These are phyloP conservation scores for Rickenella mellea DNA, from an alignment of 768 basidiomycete species.

Conservation along the genomic window DNA sequence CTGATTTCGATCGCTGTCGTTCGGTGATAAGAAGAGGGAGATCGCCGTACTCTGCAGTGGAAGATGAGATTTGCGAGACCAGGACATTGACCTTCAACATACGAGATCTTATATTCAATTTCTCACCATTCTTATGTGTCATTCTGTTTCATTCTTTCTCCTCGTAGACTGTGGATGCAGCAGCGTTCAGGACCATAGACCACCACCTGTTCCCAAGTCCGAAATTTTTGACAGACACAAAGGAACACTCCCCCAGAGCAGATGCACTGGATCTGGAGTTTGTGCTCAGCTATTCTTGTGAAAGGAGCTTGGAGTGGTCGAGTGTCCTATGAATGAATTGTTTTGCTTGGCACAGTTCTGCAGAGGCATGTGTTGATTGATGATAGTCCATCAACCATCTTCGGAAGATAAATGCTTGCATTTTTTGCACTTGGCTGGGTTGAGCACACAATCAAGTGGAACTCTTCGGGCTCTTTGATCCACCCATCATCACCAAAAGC, in stretches of 20 bases:
- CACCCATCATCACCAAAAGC: slow-evolving; percentile 32
- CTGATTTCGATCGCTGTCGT: slow-evolving; percentile 18
- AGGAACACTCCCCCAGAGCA: slow-evolving; percentile 22
- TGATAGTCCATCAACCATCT: background rate
- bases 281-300: slow-evolving; percentile 18
- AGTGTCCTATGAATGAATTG: slow-evolving; percentile 9
- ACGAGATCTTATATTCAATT: slow-evolving; percentile 3
- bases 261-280: slow-evolving; percentile 27
- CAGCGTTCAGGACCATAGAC: slow-evolving; percentile 44
- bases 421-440: slow-evolving; percentile 28
- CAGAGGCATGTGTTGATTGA: slow-evolving; percentile 17
- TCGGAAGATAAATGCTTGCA: slow-evolving; percentile 2
- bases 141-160: too few species aligned
- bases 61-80: slow-evolving; percentile 25
- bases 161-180: slow-evolving; percentile 31
- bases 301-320: slow-evolving; percentile 7
- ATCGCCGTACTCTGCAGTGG: slow-evolving; percentile 32
- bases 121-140: background rate
- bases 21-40: slow-evolving; percentile 5
- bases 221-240: slow-evolving; percentile 3
- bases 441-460: slow-evolving; percentile 29
- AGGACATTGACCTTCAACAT: slow-evolving; percentile 52
- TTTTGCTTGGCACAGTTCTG: slow-evolving; percentile 18
- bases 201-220: slow-evolving; percentile 32
- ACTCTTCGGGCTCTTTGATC: slow-evolving; percentile 30